Conservation (phyloP, 2,329 filamentous ascomycete species). For the Madurella fahalii region DNA sequence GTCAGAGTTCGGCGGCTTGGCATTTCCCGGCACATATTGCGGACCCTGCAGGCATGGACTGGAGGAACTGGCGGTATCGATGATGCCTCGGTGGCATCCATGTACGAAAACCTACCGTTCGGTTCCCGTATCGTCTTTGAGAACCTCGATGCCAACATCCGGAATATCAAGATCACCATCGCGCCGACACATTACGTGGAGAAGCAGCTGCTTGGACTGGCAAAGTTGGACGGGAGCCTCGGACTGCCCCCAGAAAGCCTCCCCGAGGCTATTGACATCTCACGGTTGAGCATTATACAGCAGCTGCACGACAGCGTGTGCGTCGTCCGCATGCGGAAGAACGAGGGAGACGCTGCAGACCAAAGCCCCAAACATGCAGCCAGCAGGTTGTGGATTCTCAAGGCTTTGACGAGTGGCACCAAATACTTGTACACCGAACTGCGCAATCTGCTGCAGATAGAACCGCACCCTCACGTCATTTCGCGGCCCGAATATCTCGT, state of each 20-base stretch:
- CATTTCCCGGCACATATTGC: conserved; percentile 51
- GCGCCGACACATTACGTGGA: conserved; percentile 52
- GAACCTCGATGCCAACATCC: conserved; percentile 45
- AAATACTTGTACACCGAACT: conserved; percentile 62
- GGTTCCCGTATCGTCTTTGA: conserved; percentile 55
- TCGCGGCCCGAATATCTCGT: conserved; percentile 50
- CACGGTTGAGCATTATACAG: conserved; percentile 45
- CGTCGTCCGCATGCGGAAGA: conserved; percentile 40
- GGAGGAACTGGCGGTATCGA: conserved; percentile 29
- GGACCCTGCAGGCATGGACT: conserved; percentile 52
- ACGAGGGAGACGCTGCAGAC: background rate
- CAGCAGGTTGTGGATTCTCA: conserved; percentile 48
- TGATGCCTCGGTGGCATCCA: conserved; percentile 27
- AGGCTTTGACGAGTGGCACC: conserved; percentile 53
- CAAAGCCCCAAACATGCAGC: conserved; percentile 18
- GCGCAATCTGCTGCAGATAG: conserved; percentile 49
- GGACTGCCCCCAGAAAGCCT: conserved; percentile 35
- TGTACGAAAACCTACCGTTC: conserved; percentile 50
- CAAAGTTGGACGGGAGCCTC: conserved; percentile 43
- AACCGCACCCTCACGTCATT: conserved; percentile 51
- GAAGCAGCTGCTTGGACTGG: conserved; percentile 44
- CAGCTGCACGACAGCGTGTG: conserved; percentile 59
- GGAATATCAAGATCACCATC: conserved; percentile 43
- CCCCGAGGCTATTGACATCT: conserved; percentile 47
- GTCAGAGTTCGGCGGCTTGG: conserved; percentile 45